Percentiles rank a stretch among this genome's conserved stretches.
Evolutionary conservation across 169 alveolate species (phyloP).

Genomic region (Perkinsus olseni): DNA sequence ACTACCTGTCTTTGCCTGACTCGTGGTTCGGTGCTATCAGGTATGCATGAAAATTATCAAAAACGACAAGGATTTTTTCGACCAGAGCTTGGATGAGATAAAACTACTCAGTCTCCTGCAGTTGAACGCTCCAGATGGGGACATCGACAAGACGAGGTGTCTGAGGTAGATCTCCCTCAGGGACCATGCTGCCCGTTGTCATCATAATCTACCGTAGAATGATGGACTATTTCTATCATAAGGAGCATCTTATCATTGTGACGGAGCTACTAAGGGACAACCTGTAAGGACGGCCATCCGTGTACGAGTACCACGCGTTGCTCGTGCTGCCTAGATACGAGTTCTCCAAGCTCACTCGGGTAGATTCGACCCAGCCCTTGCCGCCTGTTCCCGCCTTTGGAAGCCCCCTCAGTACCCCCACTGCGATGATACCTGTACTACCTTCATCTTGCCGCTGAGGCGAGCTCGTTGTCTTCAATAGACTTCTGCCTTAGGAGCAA

Average conservation of each 20-base stretch:
- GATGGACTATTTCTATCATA: conserved; percentile 78
- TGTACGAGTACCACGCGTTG: conserved; percentile 49
- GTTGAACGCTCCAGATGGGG: conserved; percentile 63
- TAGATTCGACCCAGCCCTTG: neutral
- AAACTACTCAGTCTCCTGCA: conserved; percentile 61
- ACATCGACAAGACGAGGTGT: conserved; percentile 58
- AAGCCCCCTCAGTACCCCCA: neutral
- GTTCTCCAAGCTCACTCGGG: neutral
- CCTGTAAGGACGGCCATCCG: too few relatives aligned
- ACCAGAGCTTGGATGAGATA: conserved; percentile 81
- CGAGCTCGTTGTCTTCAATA: neutral
- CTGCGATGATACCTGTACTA: neutral
- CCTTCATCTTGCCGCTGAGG: neutral
- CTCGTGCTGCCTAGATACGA: conserved; percentile 21
- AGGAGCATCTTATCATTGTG: conserved; percentile 87
- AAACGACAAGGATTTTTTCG: conserved; percentile 81
- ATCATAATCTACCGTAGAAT: conserved; percentile 30
- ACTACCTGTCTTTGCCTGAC: neutral
- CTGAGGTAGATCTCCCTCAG: conserved; percentile 24
- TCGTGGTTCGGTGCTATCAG: conserved; percentile 11
- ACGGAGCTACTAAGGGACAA: conserved; percentile 82
- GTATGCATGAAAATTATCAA: conserved; percentile 84
- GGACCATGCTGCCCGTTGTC: conserved; percentile 9
- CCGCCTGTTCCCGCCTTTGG: neutral
- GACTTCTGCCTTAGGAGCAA: neutral